Conservation (phyloP, 208 protist genomes). For the Phytomonas sp. region DNA sequence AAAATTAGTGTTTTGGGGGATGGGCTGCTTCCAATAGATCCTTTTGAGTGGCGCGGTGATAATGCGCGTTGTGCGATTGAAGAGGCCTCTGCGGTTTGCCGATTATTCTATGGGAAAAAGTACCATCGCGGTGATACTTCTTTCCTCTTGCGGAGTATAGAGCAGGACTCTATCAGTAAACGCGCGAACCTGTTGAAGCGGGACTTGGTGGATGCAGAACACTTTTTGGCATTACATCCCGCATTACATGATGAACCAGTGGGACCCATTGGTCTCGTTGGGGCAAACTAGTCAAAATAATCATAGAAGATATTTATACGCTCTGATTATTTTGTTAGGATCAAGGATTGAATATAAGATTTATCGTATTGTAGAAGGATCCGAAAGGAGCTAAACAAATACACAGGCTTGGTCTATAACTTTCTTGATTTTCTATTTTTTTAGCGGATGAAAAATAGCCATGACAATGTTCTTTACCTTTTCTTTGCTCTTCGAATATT, state of each 20-base stretch:
- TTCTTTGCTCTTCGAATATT: not conserved
- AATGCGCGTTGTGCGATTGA: slow-evolving; percentile 50
- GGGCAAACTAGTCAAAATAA: not conserved
- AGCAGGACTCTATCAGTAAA: slow-evolving; percentile 64
- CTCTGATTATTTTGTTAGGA: not conserved
- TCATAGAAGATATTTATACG: not conserved
- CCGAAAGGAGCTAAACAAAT: not conserved
- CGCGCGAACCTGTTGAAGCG: slow-evolving; percentile 55
- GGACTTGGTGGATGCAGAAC: slow-evolving; percentile 63
- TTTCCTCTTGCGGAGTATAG: slow-evolving; percentile 41
- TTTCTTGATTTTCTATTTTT: not conserved
- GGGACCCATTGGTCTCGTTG: not conserved
- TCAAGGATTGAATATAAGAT: not conserved
- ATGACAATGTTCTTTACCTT: not conserved
- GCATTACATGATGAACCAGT: slow-evolving; percentile 27
- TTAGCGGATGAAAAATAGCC: not conserved
- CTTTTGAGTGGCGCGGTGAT: slow-evolving; percentile 82
- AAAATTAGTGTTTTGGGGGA: slow-evolving; percentile 56
- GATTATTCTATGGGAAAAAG: slow-evolving; percentile 71
- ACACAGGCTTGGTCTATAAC: not conserved
- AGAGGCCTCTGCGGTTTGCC: slow-evolving; percentile 63
- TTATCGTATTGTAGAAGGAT: not conserved
- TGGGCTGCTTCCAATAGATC: slow-evolving; percentile 69
- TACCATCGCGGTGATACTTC: slow-evolving; percentile 73
- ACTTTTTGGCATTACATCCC: slow-evolving; percentile 49